These are phyloP conservation scores for Trametes maxima DNA, from an alignment of 768 basidiomycete species.

Conservation along the genomic window DNA sequence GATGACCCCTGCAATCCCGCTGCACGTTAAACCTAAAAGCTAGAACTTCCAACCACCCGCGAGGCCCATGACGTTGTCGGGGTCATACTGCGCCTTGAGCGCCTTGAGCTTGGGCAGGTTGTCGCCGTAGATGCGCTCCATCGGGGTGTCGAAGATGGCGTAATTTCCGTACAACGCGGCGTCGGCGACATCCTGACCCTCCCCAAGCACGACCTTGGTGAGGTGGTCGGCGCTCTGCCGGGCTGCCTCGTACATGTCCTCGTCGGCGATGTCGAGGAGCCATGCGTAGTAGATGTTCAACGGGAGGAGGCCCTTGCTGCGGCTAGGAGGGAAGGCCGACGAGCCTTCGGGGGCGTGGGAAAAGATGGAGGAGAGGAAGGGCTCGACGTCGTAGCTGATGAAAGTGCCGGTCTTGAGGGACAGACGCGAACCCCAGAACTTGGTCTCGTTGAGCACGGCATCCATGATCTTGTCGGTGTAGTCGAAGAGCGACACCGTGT, in stretches of 20 bases:
- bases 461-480: constrained; percentile 42
- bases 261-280: constrained; percentile 42
- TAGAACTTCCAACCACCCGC: constrained; percentile 63
- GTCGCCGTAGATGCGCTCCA: constrained; percentile 51
- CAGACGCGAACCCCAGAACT: constrained; percentile 48
- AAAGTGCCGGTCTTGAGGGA: constrained; percentile 39
- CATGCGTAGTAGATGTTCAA: constrained; percentile 51
- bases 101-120: constrained; percentile 45
- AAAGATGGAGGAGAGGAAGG: constrained; percentile 47
- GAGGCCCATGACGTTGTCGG: constrained; percentile 61
- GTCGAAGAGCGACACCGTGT: constrained; percentile 45
- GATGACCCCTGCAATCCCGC: background rate
- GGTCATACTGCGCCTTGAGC: constrained; percentile 54
- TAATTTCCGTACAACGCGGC: constrained; percentile 62
- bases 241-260: constrained; percentile 43
- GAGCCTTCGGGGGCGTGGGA: constrained; percentile 36
- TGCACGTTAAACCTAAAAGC: constrained; percentile 2
- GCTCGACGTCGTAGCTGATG: constrained; percentile 52
- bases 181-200: constrained; percentile 43
- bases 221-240: constrained; percentile 43
- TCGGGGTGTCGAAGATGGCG: constrained; percentile 52
- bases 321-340: constrained; percentile 52
- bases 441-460: constrained; percentile 47
- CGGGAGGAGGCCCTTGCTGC: constrained; percentile 42
- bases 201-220: constrained; percentile 38